Evolutionary conservation across 1,139 yeast species (phyloP).

Genomic region (Pichiaceae sp.): DNA sequence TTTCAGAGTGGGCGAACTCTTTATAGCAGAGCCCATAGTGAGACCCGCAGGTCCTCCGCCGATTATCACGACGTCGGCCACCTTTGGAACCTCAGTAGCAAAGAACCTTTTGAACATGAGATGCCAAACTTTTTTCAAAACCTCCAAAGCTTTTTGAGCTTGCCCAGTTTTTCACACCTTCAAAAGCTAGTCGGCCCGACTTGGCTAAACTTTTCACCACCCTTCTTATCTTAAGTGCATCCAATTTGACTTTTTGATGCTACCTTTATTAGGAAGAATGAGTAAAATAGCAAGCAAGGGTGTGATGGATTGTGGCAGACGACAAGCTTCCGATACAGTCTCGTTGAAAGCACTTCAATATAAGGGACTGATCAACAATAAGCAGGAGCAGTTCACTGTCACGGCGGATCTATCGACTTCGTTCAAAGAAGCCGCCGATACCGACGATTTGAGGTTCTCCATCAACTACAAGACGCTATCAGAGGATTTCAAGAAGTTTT

Average conservation of each 20-base stretch:
- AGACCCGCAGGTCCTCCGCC: constrained; percentile 99
- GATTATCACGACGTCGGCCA: constrained; percentile 72
- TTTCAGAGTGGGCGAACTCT: constrained; percentile 54
- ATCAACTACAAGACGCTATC: constrained; percentile 83
- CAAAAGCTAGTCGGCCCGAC: too few relatives aligned
- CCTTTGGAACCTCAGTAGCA: constrained; percentile 18
- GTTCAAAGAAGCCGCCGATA: constrained; percentile 59
- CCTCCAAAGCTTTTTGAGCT: too few relatives aligned
- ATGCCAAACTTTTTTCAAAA: background rate
- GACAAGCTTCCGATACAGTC: background rate
- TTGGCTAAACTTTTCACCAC: too few relatives aligned
- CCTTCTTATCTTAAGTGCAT: too few relatives aligned
- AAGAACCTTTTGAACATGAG: constrained; percentile 22
- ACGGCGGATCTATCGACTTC: constrained; percentile 51
- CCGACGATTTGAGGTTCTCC: constrained; percentile 74
- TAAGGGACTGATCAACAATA: constrained; percentile 8
- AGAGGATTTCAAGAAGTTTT: constrained; percentile 46
- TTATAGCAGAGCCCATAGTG: constrained; percentile 70
- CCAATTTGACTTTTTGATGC: too few relatives aligned
- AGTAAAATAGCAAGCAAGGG: too few relatives aligned
- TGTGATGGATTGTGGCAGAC: too few relatives aligned
- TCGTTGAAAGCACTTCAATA: background rate
- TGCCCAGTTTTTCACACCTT: too few relatives aligned
- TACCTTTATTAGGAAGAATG: too few relatives aligned
- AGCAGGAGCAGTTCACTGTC: constrained; percentile 7